Evolutionary conservation across 164 flowering plant genomes (phyloP).

Genomic region (Vitis labrusca): DNA sequence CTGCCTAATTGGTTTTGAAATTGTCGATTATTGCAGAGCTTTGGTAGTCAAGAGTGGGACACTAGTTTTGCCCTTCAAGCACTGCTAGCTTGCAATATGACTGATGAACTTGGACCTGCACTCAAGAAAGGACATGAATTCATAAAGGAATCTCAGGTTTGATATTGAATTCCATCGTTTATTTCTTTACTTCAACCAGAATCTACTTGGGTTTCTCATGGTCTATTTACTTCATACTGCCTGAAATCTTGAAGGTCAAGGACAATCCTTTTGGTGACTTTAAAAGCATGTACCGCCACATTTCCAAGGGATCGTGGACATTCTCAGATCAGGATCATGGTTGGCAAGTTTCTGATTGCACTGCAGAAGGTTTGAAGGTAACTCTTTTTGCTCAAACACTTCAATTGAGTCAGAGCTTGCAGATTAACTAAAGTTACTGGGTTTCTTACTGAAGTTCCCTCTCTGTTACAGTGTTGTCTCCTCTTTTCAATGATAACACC

Average conservation of each 20-base stretch:
- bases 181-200: no score
- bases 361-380: slow-evolving; percentile 56
- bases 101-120: slow-evolving; percentile 30
- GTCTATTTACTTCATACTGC: no score
- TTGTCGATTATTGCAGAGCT: slow-evolving; percentile 28
- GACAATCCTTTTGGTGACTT: no score
- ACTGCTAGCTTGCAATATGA: slow-evolving; percentile 36
- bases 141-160: no score
- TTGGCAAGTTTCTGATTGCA: slow-evolving; percentile 64
- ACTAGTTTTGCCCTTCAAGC: slow-evolving; percentile 54
- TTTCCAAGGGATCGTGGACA: slow-evolving; percentile 46
- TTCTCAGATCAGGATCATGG: slow-evolving; percentile 61
- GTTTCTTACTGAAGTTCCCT: background rate
- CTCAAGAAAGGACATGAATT: slow-evolving; percentile 21
- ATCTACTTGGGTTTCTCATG: no score
- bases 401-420: background rate
- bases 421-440: background rate
- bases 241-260: no score
- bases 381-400: background rate
- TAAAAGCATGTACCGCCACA: no score
- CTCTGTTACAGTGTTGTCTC: slow-evolving; percentile 40
- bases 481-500: slow-evolving; percentile 45
- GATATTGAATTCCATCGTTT: no score
- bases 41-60: slow-evolving; percentile 58
- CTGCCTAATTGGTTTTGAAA: slow-evolving; percentile 2